Base-by-base conservation (phyloP, 2,329 filamentous ascomycete species). In the Coniochaeta sp. region DNA sequence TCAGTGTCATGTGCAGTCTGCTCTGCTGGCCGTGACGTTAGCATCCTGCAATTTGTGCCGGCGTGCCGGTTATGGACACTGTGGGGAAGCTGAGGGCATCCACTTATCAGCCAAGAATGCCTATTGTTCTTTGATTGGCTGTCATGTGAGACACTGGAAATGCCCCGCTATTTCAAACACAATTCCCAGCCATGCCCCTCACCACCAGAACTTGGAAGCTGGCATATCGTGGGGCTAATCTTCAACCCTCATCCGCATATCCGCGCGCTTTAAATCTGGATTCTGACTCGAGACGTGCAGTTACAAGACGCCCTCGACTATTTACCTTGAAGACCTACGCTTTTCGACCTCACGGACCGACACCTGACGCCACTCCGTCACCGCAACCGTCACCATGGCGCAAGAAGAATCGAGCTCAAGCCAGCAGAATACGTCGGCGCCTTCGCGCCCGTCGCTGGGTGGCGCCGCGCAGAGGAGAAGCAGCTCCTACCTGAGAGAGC, bases 401-500 rank as follows among this genome's bases (percentile, higher is more conserved):
- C 55, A 52, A 56, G 48, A 47, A 18, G 48, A 47, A 18, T 38
- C 28, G 48, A 61, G 53, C 56, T 42, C 20, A 12, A 26, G 26
- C 20, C 38, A 24, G 58, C 63, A 58, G 52, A 65, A 53, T 67
- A 63, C 57, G 65, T 62, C 53, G 59, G 56, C 57, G 63, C 67
- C 49, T 59, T 9, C 59, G 7, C 73, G 76, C 46, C 77, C 77
- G 51, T 75, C 77, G 62, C 67, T 80, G 58, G 65, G 69, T 47
- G n/a, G n/a, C n/a, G 69, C 68, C 51, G 66, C 69, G 50, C 79
- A 48, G 45, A 48, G 77, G 76, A 76, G 81, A 61, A 82, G 77
- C 69, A 79, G 76, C 65, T 84, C 81, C 13, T 85, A 81, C 61
- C 70, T 85, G 52, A 75, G 75, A 63, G 81, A 85, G 57, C 78